Evolutionary conservation across 1,284 basidiomycete genomes (phyloP).

Genomic region (Apiotrichum brassicae): DNA sequence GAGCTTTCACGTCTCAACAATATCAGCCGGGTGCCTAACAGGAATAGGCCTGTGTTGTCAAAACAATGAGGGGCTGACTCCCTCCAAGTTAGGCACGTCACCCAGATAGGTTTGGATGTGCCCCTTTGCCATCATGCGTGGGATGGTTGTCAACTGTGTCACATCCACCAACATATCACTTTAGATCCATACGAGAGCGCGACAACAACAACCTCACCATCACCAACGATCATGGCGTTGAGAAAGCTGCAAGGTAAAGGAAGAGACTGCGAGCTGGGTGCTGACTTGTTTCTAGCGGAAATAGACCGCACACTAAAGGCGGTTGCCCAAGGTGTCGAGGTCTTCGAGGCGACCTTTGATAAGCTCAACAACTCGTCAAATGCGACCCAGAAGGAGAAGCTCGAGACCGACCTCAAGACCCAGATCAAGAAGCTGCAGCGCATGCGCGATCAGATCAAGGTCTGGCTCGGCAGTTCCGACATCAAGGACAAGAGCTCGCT

Average conservation of each 20-base stretch:
- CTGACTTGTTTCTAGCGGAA: slow-evolving; percentile 59
- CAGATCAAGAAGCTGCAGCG: slow-evolving; percentile 99
- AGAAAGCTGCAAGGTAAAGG: slow-evolving; percentile 40
- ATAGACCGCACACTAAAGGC: slow-evolving; percentile 95
- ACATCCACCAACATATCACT: no score
- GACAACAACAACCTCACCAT: background rate
- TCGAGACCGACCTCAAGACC: slow-evolving; percentile 89
- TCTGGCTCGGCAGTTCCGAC: slow-evolving; percentile 95
- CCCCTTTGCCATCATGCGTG: no score
- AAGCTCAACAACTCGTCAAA: slow-evolving; percentile 93
- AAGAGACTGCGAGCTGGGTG: background rate
- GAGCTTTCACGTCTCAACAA: no score
- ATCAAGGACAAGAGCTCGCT: slow-evolving; percentile 97
- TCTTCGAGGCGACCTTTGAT: slow-evolving; percentile 91
- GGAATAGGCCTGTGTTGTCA: background rate
- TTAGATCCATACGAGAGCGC: no score
- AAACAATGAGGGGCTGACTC: no score
- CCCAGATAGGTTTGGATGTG: no score
- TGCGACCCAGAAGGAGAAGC: slow-evolving; percentile 89
- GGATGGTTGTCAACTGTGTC: no score
- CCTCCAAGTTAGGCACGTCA: no score
- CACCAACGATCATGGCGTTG: slow-evolving; percentile 30
- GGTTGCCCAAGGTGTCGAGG: slow-evolving; percentile 85
- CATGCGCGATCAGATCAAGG: slow-evolving; percentile 97
- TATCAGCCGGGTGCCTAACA: no score